Evolutionary conservation across 2,329 filamentous ascomycete species (phyloP).

Genomic region (Thyridium curvatum): DNA sequence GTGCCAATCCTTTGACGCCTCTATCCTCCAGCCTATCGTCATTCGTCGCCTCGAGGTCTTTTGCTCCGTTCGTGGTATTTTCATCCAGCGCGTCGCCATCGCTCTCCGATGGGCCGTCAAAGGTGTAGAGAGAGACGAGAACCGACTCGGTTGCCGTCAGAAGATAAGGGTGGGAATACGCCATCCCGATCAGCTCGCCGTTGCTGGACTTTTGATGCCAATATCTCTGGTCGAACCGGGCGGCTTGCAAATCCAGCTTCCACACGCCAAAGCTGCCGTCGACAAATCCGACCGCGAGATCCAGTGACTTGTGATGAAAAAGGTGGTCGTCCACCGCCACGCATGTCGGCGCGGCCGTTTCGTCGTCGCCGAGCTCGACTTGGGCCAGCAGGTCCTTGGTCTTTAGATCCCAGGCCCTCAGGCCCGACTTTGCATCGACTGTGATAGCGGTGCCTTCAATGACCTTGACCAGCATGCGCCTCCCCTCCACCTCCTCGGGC

Average conservation of each 20-base stretch:
- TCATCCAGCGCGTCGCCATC: no score
- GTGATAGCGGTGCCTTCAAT: constrained; percentile 73
- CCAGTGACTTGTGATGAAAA: constrained; percentile 35
- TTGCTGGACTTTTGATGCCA: constrained; percentile 55
- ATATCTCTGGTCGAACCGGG: constrained; percentile 42
- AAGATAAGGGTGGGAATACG: constrained; percentile 68
- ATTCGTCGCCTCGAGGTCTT: no score
- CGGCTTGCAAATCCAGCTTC: constrained; percentile 38
- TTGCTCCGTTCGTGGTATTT: no score
- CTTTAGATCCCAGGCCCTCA: constrained; percentile 74
- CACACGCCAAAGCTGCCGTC: constrained; percentile 70
- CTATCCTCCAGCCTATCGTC: no score
- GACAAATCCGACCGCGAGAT: constrained; percentile 62
- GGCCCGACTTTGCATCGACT: constrained; percentile 60
- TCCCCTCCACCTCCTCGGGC: constrained; percentile 25
- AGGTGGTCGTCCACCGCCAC: constrained; percentile 57
- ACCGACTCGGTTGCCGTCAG: constrained; percentile 72
- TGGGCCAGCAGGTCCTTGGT: constrained; percentile 54
- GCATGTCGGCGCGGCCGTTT: constrained; percentile 44
- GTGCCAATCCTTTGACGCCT: no score
- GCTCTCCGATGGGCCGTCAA: constrained; percentile 29
- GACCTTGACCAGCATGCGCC: constrained; percentile 65
- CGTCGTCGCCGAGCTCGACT: constrained; percentile 21
- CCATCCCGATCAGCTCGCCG: constrained; percentile 62
- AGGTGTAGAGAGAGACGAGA: constrained; percentile 69